These are phyloP conservation scores for Apophysomyces trapeziformis DNA, from an alignment of 371 early-diverging fungal genomes.

Conservation along the genomic window DNA sequence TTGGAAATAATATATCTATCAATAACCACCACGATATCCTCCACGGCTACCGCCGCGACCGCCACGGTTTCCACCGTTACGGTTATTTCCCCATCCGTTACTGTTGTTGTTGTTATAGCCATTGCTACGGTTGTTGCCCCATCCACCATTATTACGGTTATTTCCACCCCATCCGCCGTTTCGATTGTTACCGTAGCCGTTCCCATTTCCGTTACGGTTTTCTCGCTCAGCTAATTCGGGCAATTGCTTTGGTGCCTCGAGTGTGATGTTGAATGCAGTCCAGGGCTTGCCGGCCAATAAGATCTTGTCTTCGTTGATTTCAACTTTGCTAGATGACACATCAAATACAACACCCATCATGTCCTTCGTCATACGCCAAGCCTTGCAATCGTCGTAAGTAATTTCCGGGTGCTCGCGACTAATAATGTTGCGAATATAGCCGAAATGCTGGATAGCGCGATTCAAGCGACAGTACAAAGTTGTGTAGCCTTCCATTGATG, in stretches of 20 bases:
- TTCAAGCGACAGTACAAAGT: constrained; percentile 73
- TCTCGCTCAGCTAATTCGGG: constrained; percentile 82
- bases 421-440: constrained; percentile 81
- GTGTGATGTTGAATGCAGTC: constrained; percentile 62
- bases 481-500: constrained; percentile 78
- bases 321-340: constrained; percentile 68
- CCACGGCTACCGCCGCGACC: constrained; percentile 1
- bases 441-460: constrained; percentile 72
- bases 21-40: neutral
- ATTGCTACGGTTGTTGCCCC: neutral
- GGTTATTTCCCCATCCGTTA: neutral
- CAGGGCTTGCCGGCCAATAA: constrained; percentile 63
- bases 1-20: neutral
- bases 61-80: constrained; percentile 1
- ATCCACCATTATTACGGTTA: constrained; percentile 6
- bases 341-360: constrained; percentile 84
- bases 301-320: constrained; percentile 51
- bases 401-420: constrained; percentile 73
- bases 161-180: constrained; percentile 17
- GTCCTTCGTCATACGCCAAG: constrained; percentile 86
- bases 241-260: constrained; percentile 70
- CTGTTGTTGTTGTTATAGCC: neutral
- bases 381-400: constrained; percentile 64
- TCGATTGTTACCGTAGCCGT: constrained; percentile 14
- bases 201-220: constrained; percentile 18